These are phyloP conservation scores for Ogataea pini DNA, from an alignment of 805 yeast genomes.

Conservation along the genomic window DNA sequence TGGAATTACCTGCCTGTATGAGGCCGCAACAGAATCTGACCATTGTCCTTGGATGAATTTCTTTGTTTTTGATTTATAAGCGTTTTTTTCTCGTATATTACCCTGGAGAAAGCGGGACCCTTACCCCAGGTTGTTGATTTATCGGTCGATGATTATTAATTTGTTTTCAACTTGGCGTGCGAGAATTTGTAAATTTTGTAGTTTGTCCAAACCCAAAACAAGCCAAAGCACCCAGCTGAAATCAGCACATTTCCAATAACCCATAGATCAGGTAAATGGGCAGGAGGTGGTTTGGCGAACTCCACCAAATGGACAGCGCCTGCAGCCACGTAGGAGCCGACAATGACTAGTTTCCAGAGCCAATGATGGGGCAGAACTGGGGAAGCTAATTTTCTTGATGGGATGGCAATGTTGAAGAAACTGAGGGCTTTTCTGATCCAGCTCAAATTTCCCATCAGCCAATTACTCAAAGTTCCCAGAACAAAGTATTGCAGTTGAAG, in stretches of 20 bases:
- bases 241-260: constrained; percentile 71
- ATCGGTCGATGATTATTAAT: constrained; percentile 5
- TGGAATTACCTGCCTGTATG: constrained; percentile 43
- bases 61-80: neutral
- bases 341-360: constrained; percentile 52
- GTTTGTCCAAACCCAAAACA: constrained; percentile 84
- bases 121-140: neutral
- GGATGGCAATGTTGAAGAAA: constrained; percentile 24
- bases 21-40: constrained; percentile 8
- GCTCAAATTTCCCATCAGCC: constrained; percentile 71
- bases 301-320: constrained; percentile 57
- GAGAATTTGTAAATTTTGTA: constrained; percentile 47
- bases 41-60: neutral
- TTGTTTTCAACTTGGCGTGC: constrained; percentile 29
- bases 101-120: neutral
- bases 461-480: constrained; percentile 64
- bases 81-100: constrained; percentile 13
- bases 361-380: constrained; percentile 49
- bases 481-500: constrained; percentile 71
- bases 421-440: constrained; percentile 45
- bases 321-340: constrained; percentile 51
- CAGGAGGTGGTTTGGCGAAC: constrained; percentile 50
- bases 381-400: constrained; percentile 30
- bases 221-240: constrained; percentile 71
- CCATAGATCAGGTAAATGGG: constrained; percentile 79